A percentile compares a stretch with the other conserved stretches of the same genome.
These are phyloP conservation scores for Aleurites moluccanus DNA, from an alignment of 441 rosid species.

Conservation along the genomic window DNA sequence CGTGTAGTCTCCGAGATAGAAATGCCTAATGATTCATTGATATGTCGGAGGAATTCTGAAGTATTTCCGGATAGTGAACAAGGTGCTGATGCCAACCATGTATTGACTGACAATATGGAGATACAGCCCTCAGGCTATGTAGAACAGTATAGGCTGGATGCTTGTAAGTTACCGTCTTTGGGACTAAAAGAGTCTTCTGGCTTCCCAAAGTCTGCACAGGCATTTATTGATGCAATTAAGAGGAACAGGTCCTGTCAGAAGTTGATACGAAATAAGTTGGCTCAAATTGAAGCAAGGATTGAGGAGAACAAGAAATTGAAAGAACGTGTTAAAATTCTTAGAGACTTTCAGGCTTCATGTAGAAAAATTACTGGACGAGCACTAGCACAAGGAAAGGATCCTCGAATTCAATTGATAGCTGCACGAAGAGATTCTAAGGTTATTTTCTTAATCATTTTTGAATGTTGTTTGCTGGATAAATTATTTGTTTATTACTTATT, in stretches of 20 bases:
- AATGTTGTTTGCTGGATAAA: constrained; percentile 9
- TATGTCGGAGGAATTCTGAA: constrained; percentile 38
- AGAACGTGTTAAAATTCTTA: constrained; percentile 64
- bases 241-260: constrained; percentile 80
- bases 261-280: constrained; percentile 61
- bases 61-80: constrained; percentile 41
- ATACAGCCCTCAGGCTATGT: constrained; percentile 21
- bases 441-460: constrained; percentile 16
- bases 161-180: constrained; percentile 24
- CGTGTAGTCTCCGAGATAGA: constrained; percentile 22
- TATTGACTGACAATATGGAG: constrained; percentile 33
- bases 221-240: constrained; percentile 68
- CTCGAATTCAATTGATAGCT: constrained; percentile 59
- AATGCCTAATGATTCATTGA: constrained; percentile 33
- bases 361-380: constrained; percentile 60
- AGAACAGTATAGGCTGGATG: constrained; percentile 29
- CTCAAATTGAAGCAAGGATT: constrained; percentile 69
- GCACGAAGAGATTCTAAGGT: constrained; percentile 59
- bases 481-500: neutral
- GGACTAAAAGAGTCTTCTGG: constrained; percentile 34
- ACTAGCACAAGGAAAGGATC: constrained; percentile 74
- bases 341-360: constrained; percentile 75
- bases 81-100: constrained; percentile 21
- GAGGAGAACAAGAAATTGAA: constrained; percentile 80
- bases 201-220: constrained; percentile 68